A percentile compares a stretch with the other conserved stretches of the same genome.
Conservation (phyloP, 2,329 filamentous ascomycete genomes). For the Conoideocrella luteorostrata region DNA sequence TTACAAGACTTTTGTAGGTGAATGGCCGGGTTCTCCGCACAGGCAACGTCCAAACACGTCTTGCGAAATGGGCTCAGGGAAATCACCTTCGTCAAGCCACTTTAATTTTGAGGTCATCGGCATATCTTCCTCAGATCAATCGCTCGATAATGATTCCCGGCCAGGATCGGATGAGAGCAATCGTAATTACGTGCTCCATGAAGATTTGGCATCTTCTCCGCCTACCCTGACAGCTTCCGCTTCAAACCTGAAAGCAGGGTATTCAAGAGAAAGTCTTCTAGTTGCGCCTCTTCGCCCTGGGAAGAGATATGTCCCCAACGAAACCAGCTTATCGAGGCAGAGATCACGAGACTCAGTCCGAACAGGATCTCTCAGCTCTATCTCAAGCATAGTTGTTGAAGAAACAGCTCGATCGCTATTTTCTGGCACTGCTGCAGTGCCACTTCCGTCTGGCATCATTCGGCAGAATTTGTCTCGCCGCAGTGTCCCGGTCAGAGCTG, state of each 20-base stretch:
- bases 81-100: slow-evolving; percentile 34
- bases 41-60: slow-evolving; percentile 1
- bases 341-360: slow-evolving; percentile 48
- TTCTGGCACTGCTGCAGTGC: slow-evolving; percentile 19
- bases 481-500: background rate
- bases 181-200: slow-evolving; percentile 49
- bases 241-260: slow-evolving; percentile 28
- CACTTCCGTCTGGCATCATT: slow-evolving; percentile 10
- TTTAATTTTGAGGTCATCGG: slow-evolving; percentile 48
- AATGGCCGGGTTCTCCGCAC: slow-evolving; percentile 1
- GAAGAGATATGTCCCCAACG: slow-evolving; percentile 41
- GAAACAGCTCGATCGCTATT: slow-evolving; percentile 34
- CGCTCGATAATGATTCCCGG: slow-evolving; percentile 26
- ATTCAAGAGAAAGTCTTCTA: slow-evolving; percentile 55
- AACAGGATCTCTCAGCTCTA: slow-evolving; percentile 47
- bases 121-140: slow-evolving; percentile 39
- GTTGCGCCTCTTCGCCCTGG: slow-evolving; percentile 48
- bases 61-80: slow-evolving; percentile 26
- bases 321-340: slow-evolving; percentile 41
- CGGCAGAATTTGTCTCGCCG: slow-evolving; percentile 2
- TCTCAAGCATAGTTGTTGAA: slow-evolving; percentile 47
- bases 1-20: slow-evolving; percentile 44
- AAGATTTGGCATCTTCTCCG: slow-evolving; percentile 29
- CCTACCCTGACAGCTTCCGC: background rate
- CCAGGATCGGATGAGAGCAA: slow-evolving; percentile 33